Percentiles rank a stretch among this genome's conserved stretches.
Evolutionary conservation across 2,329 filamentous ascomycete species (phyloP).

Genomic region (Aspergillus neotritici): DNA sequence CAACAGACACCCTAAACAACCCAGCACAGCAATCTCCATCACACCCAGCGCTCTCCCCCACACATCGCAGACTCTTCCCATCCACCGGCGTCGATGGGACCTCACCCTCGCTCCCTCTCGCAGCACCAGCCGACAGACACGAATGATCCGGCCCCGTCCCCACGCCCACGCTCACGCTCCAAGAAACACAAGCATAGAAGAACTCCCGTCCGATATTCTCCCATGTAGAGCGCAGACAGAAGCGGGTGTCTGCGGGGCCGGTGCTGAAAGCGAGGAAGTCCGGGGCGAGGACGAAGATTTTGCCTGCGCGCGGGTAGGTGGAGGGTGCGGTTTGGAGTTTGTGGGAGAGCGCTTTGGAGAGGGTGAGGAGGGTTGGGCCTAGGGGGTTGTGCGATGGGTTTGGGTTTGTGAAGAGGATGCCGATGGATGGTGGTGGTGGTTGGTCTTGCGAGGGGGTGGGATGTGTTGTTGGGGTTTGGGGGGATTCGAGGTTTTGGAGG

Average conservation of each 20-base stretch:
- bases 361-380: slow-evolving; percentile 19
- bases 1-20: slow-evolving; percentile 14
- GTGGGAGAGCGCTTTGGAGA: slow-evolving; percentile 15
- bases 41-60: background rate
- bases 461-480: background rate
- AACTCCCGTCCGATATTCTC: slow-evolving; percentile 20
- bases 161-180: slow-evolving; percentile 10
- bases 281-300: slow-evolving; percentile 31
- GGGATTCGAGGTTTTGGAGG: slow-evolving; percentile 7
- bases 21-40: background rate
- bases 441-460: slow-evolving; percentile 14
- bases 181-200: slow-evolving; percentile 32
- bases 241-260: slow-evolving; percentile 13
- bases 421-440: slow-evolving; percentile 9
- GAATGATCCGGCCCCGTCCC: too few species aligned
- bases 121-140: background rate
- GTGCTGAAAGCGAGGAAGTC: slow-evolving; percentile 15
- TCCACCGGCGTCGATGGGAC: slow-evolving; percentile 3
- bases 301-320: slow-evolving; percentile 15
- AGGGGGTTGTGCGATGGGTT: slow-evolving; percentile 10
- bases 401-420: slow-evolving; percentile 26
- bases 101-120: background rate
- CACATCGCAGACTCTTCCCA: too few species aligned
- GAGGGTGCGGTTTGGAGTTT: slow-evolving; percentile 2
- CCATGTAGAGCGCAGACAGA: slow-evolving; percentile 26